These are phyloP conservation scores for Hypoxylon sp. DNA, from an alignment of 2,329 filamentous ascomycete species.

Conservation along the genomic window DNA sequence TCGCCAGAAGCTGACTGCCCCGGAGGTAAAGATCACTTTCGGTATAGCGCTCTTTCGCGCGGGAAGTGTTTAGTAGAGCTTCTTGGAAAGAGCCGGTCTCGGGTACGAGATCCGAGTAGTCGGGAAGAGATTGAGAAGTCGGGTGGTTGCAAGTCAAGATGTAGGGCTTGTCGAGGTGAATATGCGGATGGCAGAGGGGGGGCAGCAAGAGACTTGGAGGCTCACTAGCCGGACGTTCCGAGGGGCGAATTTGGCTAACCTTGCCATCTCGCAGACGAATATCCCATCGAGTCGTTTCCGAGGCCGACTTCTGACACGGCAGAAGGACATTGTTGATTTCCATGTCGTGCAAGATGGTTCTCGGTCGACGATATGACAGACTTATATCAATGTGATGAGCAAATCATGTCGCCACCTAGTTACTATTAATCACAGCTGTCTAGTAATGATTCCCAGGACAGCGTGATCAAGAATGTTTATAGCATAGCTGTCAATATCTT, in stretches of 20 bases:
- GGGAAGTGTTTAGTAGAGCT: constrained; percentile 63
- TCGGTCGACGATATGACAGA: not conserved
- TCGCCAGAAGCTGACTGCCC: constrained; percentile 73
- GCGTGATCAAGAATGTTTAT: too few relatives aligned
- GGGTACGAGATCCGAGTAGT: constrained; percentile 71
- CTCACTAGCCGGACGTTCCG: constrained; percentile 24
- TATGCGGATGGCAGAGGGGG: constrained; percentile 75
- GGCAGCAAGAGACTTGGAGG: constrained; percentile 51
- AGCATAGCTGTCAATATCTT: too few relatives aligned
- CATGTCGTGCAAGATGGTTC: constrained; percentile 8
- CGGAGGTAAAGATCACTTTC: constrained; percentile 71
- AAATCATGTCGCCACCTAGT: not conserved
- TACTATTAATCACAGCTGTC: not conserved
- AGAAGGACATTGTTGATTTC: constrained; percentile 39
- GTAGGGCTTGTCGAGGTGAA: constrained; percentile 77
- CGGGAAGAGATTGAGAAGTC: constrained; percentile 55
- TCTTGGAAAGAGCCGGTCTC: constrained; percentile 72
- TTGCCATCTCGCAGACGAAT: constrained; percentile 37
- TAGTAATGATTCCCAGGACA: too few relatives aligned
- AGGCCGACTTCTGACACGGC: constrained; percentile 15
- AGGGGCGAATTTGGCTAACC: constrained; percentile 38
- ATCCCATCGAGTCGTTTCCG: constrained; percentile 33
- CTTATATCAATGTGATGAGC: too few relatives aligned
- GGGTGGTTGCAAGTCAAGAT: constrained; percentile 58
- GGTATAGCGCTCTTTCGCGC: constrained; percentile 73